Percentiles rank a stretch among this genome's conserved stretches.
phyloP scores from a whole-genome alignment of 202 grass and related monocot species.

The Cymbopogon flexuosus region DNA sequence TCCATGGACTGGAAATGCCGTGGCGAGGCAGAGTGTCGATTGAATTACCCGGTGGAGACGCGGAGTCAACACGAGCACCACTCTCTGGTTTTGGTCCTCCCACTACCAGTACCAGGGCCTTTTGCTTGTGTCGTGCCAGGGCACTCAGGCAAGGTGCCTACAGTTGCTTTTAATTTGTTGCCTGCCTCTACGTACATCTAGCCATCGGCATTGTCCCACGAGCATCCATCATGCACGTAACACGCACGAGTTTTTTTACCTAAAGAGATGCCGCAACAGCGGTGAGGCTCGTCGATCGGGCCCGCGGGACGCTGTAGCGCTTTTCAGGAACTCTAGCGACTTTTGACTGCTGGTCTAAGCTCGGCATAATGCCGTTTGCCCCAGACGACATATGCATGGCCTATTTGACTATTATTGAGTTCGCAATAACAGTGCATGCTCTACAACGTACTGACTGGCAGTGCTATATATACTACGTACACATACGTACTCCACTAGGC shows the following conservation, averaged over 20 bases:
- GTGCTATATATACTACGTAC: too few relatives aligned
- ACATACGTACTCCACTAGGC: too few relatives aligned
- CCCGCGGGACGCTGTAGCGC: conserved; percentile 10
- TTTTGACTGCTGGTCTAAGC: conserved; percentile 36
- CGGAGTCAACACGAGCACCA: background rate
- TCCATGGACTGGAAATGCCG: too few relatives aligned
- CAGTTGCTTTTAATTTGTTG: background rate
- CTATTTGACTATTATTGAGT: background rate
- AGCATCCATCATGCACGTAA: background rate
- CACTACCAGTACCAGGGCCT: background rate
- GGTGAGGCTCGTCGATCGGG: background rate
- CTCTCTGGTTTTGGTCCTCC: background rate
- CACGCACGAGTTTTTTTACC: background rate
- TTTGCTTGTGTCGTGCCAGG: background rate
- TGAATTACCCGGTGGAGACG: too few relatives aligned
- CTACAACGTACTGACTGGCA: too few relatives aligned
- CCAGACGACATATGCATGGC: too few relatives aligned
- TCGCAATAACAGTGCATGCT: background rate
- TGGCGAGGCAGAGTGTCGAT: too few relatives aligned
- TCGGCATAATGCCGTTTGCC: conserved; percentile 35
- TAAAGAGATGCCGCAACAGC: background rate
- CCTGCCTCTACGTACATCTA: too few relatives aligned
- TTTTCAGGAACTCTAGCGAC: conserved; percentile 28
- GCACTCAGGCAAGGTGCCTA: too few relatives aligned
- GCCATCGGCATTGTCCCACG: background rate